phyloP scores from a whole-genome alignment of 768 basidiomycete species.

The Roridomyces roridus region DNA sequence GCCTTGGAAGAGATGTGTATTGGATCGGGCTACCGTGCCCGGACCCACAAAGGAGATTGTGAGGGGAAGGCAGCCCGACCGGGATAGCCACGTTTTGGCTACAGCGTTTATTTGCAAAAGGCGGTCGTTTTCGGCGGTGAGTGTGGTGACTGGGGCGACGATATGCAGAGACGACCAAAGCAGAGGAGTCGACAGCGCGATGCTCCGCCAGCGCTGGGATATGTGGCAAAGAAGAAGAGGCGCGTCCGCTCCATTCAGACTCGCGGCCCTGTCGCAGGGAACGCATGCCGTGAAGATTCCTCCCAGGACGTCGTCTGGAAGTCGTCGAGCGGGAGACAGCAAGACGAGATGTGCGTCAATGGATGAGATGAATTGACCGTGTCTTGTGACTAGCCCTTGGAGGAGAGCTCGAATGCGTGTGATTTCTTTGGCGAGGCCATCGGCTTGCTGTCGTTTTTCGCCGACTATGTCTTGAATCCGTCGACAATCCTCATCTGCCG shows the following conservation, averaged over 20 bases:
- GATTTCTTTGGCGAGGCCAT: too few relatives aligned
- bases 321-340: conserved; percentile 4
- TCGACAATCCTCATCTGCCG: not conserved
- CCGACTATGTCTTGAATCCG: not conserved
- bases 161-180: not conserved
- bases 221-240: not conserved
- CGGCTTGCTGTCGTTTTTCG: too few relatives aligned
- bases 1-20: too few relatives aligned
- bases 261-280: not conserved
- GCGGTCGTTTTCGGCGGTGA: too few relatives aligned
- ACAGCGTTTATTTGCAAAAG: too few relatives aligned
- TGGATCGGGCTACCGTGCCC: too few relatives aligned
- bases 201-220: not conserved
- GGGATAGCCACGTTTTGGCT: too few relatives aligned
- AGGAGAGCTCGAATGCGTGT: not conserved
- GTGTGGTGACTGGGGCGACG: not conserved
- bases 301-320: not conserved
- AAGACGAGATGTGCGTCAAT: too few relatives aligned
- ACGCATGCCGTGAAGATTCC: conserved; percentile 2
- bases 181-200: not conserved
- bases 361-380: not conserved
- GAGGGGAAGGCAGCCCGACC: too few relatives aligned
- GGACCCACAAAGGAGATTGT: too few relatives aligned
- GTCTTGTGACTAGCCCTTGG: not conserved
- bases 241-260: not conserved